Base-by-base conservation (phyloP, 2,329 filamentous ascomycete species). In the Helminthosporium solani region DNA sequence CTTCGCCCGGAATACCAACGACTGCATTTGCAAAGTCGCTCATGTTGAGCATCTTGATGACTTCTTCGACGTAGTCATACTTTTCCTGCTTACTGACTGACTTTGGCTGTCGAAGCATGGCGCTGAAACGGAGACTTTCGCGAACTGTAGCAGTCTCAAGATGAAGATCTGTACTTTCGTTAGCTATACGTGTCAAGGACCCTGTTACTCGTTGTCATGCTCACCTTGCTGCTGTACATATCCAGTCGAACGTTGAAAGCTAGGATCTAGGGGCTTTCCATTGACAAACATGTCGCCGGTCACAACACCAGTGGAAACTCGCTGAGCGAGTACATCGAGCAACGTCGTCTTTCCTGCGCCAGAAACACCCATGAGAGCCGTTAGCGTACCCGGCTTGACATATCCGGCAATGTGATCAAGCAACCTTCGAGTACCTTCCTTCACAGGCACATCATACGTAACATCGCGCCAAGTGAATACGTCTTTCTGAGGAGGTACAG, bases 41-140 rank as follows among this genome's bases (percentile, higher is more conserved):
- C 82, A 87, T 85, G 61, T 82, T 79, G 19, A 87, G 73, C 74
- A 87, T 80, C 62, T 78, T 76, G 57, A 86, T 84, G 16, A 86
- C 81, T 33, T 83, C 76, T 50, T 86, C 82, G 3, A 85, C 83
- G 40, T 82, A 85, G 0, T 68, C 76, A 49, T 77, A 75, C 65
- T 85, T 86, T 57, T 85, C 82, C 33, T 77, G 44, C 35, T 73
- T 77, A 59, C 74, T 76, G 7, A 82, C 77, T 0, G 69, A 65
- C 39, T 73, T 71, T 0, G 82, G 81, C 50, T 85, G 83, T 7
- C 68, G 61, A 1, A 70, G 54, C 50, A 67, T 53, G 5, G 68
- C 68, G 15, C 61, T 66, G 37, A 71, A 71, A 1, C 57, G 57
- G 20, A 71, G 52, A 34, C 58, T 59, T 42, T 71, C 68, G 11